These are phyloP conservation scores for Amylocarpus encephaloides DNA, from an alignment of 2,329 filamentous ascomycete species.

Conservation along the genomic window DNA sequence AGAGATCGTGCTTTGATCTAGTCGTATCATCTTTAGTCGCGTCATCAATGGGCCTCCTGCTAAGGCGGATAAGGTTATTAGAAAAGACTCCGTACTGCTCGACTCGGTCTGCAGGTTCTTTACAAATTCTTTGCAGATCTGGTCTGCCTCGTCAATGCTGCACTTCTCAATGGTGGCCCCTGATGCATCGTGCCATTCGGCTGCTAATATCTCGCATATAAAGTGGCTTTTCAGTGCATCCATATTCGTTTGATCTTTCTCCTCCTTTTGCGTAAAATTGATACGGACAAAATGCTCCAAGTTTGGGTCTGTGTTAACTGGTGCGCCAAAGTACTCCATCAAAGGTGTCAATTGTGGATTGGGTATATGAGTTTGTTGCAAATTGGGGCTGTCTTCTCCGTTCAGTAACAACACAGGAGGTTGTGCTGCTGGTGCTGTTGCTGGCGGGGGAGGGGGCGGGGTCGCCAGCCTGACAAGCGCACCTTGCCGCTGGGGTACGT, in stretches of 20 bases:
- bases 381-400: slow-evolving; percentile 30
- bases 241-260: slow-evolving; percentile 43
- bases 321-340: slow-evolving; percentile 27
- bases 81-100: slow-evolving; percentile 46
- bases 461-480: slow-evolving; percentile 59
- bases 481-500: slow-evolving; percentile 55
- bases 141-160: slow-evolving; percentile 46
- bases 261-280: slow-evolving; percentile 27
- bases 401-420: slow-evolving; percentile 41
- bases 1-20: slow-evolving; percentile 39
- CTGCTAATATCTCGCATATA: slow-evolving; percentile 43
- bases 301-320: slow-evolving; percentile 17
- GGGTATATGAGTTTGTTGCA: slow-evolving; percentile 28
- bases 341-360: slow-evolving; percentile 20
- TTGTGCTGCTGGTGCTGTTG: slow-evolving; percentile 32
- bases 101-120: slow-evolving; percentile 47
- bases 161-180: slow-evolving; percentile 40
- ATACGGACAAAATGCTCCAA: slow-evolving; percentile 25
- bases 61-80: slow-evolving; percentile 53
- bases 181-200: slow-evolving; percentile 45
- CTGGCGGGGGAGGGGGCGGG: slow-evolving; percentile 33
- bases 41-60: slow-evolving; percentile 49
- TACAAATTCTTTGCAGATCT: slow-evolving; percentile 48
- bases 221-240: slow-evolving; percentile 51
- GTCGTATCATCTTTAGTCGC: slow-evolving; percentile 37